These are phyloP conservation scores for Clarireedia homoeocarpa DNA, from an alignment of 2,329 filamentous ascomycete genomes.

Conservation along the genomic window DNA sequence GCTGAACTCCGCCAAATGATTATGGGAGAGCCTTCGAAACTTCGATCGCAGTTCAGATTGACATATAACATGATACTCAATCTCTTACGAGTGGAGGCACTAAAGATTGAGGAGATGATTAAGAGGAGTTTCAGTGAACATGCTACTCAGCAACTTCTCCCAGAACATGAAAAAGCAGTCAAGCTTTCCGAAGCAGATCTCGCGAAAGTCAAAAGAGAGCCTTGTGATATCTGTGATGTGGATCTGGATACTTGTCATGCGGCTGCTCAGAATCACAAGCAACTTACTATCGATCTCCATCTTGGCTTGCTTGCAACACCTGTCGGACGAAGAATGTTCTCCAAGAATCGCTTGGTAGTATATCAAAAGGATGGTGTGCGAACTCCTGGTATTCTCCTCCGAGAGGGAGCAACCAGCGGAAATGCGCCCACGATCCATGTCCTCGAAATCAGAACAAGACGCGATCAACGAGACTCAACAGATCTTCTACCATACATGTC, in stretches of 20 bases:
- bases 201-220: conserved; percentile 79
- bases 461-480: conserved; percentile 65
- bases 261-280: conserved; percentile 71
- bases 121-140: conserved; percentile 99
- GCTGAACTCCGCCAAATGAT: conserved; percentile 87
- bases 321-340: conserved; percentile 72
- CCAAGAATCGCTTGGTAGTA: conserved; percentile 67
- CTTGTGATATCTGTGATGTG: conserved; percentile 73
- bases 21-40: conserved; percentile 86
- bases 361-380: conserved; percentile 80
- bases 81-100: conserved; percentile 82
- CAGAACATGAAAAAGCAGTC: conserved; percentile 92
- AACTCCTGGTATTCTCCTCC: conserved; percentile 71
- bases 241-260: conserved; percentile 76
- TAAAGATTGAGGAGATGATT: conserved; percentile 99
- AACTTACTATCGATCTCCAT: conserved; percentile 75
- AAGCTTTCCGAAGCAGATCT: conserved; percentile 87
- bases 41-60: conserved; percentile 89
- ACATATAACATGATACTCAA: conserved; percentile 99
- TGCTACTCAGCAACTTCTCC: conserved; percentile 86
- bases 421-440: conserved; percentile 63
- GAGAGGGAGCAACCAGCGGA: conserved; percentile 64
- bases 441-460: conserved; percentile 64
- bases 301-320: conserved; percentile 70
- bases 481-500: conserved; percentile 81